Evolutionary conservation across 2,329 filamentous ascomycete genomes (phyloP).

Genomic region (Ramularia endophylla): DNA sequence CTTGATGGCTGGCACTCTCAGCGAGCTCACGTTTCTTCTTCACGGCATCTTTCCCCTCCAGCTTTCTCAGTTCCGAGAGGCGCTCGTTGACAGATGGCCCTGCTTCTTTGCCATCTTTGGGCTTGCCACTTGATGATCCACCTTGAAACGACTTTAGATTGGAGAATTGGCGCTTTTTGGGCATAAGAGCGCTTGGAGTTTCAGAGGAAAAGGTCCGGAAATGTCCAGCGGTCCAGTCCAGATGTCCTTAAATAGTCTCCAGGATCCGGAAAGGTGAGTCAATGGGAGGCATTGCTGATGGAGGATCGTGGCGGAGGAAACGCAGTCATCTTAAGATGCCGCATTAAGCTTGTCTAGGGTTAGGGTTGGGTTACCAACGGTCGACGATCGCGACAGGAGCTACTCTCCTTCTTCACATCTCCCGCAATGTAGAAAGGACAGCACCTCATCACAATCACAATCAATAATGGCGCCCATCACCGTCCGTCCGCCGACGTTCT

Average conservation of each 20-base stretch:
- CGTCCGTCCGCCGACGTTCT: conserved; percentile 29
- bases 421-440: conserved; percentile 8
- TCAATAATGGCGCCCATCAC: conserved; percentile 17
- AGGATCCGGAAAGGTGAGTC: conserved; percentile 7
- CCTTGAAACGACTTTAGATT: conserved; percentile 38
- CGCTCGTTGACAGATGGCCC: conserved; percentile 40
- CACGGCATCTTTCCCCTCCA: conserved; percentile 33
- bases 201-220: neutral
- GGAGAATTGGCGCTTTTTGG: conserved; percentile 40
- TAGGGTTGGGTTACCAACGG: conserved; percentile 1
- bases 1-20: conserved; percentile 35
- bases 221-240: conserved; percentile 7
- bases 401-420: neutral
- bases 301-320: neutral
- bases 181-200: conserved; percentile 33
- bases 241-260: conserved; percentile 1
- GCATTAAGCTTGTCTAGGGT: neutral
- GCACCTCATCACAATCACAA: conserved; percentile 1
- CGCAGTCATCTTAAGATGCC: neutral
- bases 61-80: conserved; percentile 41
- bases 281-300: neutral
- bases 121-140: conserved; percentile 29
- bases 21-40: conserved; percentile 40
- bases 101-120: conserved; percentile 23
- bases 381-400: neutral